A percentile compares a stretch with the other conserved stretches of the same genome.
phyloP scores from a whole-genome alignment of 2,329 filamentous ascomycete species.

The Madurella fahalii region DNA sequence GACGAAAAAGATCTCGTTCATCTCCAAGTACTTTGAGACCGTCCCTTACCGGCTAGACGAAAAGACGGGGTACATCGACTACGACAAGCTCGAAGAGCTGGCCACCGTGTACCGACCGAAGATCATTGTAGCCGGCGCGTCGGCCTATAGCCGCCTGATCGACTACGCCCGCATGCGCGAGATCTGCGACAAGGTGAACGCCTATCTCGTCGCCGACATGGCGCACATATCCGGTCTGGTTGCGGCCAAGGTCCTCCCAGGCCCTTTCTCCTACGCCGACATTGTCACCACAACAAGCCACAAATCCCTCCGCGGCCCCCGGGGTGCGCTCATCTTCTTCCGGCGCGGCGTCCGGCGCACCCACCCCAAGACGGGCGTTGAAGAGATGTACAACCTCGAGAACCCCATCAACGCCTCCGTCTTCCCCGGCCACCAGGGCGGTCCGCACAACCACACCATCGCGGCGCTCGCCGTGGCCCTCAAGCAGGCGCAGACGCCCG shows the following conservation, averaged over 20 bases:
- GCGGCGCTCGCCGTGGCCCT: slow-evolving; percentile 90
- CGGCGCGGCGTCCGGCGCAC: slow-evolving; percentile 82
- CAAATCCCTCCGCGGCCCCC: slow-evolving; percentile 91
- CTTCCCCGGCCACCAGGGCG: slow-evolving; percentile 96
- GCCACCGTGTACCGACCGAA: slow-evolving; percentile 90
- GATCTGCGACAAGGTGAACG: slow-evolving; percentile 85
- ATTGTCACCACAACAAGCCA: slow-evolving; percentile 97
- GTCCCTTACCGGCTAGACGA: slow-evolving; percentile 91
- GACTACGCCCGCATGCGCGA: slow-evolving; percentile 91
- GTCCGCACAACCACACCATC: slow-evolving; percentile 98
- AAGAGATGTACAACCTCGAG: slow-evolving; percentile 87
- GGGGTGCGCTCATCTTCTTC: slow-evolving; percentile 98
- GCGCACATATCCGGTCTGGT: slow-evolving; percentile 95
- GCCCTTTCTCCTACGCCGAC: slow-evolving; percentile 85
- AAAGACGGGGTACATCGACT: slow-evolving; percentile 89
- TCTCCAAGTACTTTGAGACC: slow-evolving; percentile 99
- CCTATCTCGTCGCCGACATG: slow-evolving; percentile 93
- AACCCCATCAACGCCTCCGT: slow-evolving; percentile 92
- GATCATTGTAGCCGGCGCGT: slow-evolving; percentile 90
- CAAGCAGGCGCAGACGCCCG: slow-evolving; percentile 83
- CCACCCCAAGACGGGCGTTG: slow-evolving; percentile 79
- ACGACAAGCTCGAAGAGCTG: slow-evolving; percentile 82
- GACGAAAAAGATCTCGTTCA: slow-evolving; percentile 90
- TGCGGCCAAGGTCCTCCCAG: slow-evolving; percentile 84
- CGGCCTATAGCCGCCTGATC: slow-evolving; percentile 91